These are phyloP conservation scores for Phytophthora meadii DNA, from an alignment of 352 stramenopile species.

Conservation along the genomic window DNA sequence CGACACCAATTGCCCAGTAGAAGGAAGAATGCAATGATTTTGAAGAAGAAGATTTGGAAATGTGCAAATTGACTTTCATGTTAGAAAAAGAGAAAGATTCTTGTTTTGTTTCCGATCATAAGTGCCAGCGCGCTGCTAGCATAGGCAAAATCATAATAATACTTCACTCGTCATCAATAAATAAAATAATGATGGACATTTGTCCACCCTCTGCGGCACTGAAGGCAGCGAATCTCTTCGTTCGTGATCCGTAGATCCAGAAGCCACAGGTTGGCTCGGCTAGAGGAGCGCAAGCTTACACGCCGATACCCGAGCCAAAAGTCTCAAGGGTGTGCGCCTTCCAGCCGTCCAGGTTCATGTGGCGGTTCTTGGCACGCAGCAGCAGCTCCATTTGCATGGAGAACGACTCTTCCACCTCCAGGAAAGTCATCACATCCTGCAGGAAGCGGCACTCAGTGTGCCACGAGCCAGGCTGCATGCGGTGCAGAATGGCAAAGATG, in stretches of 20 bases:
- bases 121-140: constrained; percentile 8
- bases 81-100: constrained; percentile 26
- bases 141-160: constrained; percentile 26
- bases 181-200: constrained; percentile 26
- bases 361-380: constrained; percentile 65
- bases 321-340: constrained; percentile 76
- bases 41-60: constrained; percentile 7
- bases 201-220: constrained; percentile 18
- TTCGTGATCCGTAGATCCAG: constrained; percentile 37
- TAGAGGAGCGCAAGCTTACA: constrained; percentile 33
- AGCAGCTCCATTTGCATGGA: constrained; percentile 75
- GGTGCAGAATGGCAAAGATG: constrained; percentile 82
- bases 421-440: constrained; percentile 80
- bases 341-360: constrained; percentile 82
- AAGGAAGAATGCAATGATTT: constrained; percentile 16
- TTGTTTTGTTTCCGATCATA: too few relatives aligned
- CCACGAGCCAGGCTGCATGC: constrained; percentile 72
- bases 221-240: constrained; percentile 39
- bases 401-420: constrained; percentile 81
- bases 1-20: constrained; percentile 17
- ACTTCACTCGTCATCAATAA: constrained; percentile 40
- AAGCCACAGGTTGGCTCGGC: constrained; percentile 6
- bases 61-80: constrained; percentile 33
- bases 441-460: constrained; percentile 80
- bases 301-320: constrained; percentile 78